Percentiles rank a stretch among this genome's conserved stretches.
Evolutionary conservation across 2,329 filamentous ascomycete genomes (phyloP).

Genomic region (Endoconidiophora polonica): DNA sequence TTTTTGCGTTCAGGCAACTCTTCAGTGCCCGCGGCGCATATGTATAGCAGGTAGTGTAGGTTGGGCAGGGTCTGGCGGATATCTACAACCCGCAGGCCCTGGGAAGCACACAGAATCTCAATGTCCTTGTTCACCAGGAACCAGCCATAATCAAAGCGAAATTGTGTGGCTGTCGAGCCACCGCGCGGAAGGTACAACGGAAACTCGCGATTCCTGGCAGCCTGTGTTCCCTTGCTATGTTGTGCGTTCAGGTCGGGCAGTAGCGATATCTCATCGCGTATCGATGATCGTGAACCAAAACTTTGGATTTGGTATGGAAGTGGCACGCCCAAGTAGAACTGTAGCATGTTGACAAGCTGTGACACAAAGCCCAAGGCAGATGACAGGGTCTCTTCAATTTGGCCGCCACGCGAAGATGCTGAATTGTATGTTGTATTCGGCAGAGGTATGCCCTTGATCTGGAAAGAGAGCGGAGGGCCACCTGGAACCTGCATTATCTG

Average conservation of each 20-base stretch:
- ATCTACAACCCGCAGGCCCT: constrained; percentile 68
- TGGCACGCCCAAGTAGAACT: constrained; percentile 63
- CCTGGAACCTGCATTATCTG: constrained; percentile 50
- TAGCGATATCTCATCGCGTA: constrained; percentile 57
- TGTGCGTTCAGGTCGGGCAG: constrained; percentile 26
- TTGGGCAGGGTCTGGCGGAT: constrained; percentile 87
- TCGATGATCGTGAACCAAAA: constrained; percentile 56
- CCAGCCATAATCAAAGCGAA: constrained; percentile 89
- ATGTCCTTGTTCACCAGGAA: constrained; percentile 96
- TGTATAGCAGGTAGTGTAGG: constrained; percentile 79
- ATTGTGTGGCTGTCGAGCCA: constrained; percentile 52
- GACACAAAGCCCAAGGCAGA: constrained; percentile 71
- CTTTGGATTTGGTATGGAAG: constrained; percentile 66
- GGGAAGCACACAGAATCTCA: constrained; percentile 46
- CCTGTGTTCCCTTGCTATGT: constrained; percentile 1
- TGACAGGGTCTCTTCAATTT: constrained; percentile 55
- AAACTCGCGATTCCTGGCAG: constrained; percentile 48
- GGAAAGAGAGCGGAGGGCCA: constrained; percentile 55
- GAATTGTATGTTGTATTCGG: constrained; percentile 65
- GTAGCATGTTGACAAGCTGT: constrained; percentile 56
- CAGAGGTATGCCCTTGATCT: constrained; percentile 60
- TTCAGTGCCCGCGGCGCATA: constrained; percentile 62
- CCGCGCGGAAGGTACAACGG: constrained; percentile 55
- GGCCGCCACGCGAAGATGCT: constrained; percentile 22
- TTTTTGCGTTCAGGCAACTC: constrained; percentile 44